phyloP scores from a whole-genome alignment of 306 rosid genomes.

The barrel medic (Medicago truncatula) region MtrunA17r5.0-ANR NC_053048.1:55146001-55146500 shows the following conservation, averaged over 20 bases:
- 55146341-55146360: too few relatives aligned
- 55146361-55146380: too few relatives aligned
- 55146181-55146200: constrained; percentile 18
- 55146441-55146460: too few relatives aligned
- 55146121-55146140: constrained; percentile 13
- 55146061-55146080: constrained; percentile 8
- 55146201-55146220: constrained; percentile 26
- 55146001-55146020: constrained; percentile 94
- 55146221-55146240: constrained; percentile 13
- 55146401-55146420: too few relatives aligned
- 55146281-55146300: constrained; percentile 28
- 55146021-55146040: constrained; percentile 31
- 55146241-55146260: constrained; percentile 15
- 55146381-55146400: too few relatives aligned
- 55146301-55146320: constrained; percentile 17
- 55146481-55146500: too few relatives aligned
- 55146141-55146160: constrained; percentile 31
- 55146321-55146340: too few relatives aligned
- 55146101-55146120: constrained; percentile 12
- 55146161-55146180: constrained; percentile 20
- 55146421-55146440: too few relatives aligned
- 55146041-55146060: constrained; percentile 18
- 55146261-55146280: constrained; percentile 5
- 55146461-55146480: too few relatives aligned
- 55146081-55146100: constrained; percentile 17